Evolutionary conservation across 805 yeast species (phyloP).

Genomic region (Grigorovia jiainica): DNA sequence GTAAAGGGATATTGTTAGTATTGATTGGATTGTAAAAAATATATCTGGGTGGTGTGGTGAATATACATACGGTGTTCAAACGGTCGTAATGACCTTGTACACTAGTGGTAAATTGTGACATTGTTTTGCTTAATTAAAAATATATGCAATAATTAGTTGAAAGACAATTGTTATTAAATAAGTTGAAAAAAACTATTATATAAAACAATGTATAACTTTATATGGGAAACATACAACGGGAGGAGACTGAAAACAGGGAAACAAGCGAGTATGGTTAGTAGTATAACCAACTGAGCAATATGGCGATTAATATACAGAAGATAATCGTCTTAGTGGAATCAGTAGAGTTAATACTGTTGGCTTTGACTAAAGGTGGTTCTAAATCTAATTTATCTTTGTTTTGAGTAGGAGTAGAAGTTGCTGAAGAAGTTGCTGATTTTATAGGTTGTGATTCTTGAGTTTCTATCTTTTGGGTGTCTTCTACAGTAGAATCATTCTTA

Average conservation of each 20-base stretch:
- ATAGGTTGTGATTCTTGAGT: slow-evolving; percentile 3
- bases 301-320: slow-evolving; percentile 44
- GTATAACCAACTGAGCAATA: slow-evolving; percentile 63
- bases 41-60: background rate
- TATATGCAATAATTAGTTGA: too few relatives aligned
- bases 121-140: background rate
- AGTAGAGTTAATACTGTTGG: slow-evolving; percentile 42
- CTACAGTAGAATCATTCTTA: background rate
- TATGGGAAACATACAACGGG: too few relatives aligned
- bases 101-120: slow-evolving; percentile 3
- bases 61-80: slow-evolving; percentile 5
- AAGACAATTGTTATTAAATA: too few relatives aligned
- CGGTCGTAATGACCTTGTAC: slow-evolving; percentile 3
- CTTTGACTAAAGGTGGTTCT: slow-evolving; percentile 14
- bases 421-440: background rate
- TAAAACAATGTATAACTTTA: too few relatives aligned
- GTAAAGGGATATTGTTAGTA: slow-evolving; percentile 3
- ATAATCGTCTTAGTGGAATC: slow-evolving; percentile 34
- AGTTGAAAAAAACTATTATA: too few relatives aligned
- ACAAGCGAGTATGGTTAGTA: slow-evolving; percentile 34
- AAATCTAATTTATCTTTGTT: slow-evolving; percentile 6
- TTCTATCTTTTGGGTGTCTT: slow-evolving; percentile 1
- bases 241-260: too few relatives aligned
- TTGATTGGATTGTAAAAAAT: background rate
- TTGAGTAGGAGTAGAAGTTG: background rate